A percentile compares a stretch with the other conserved stretches of the same genome.
phyloP scores from a whole-genome alignment of 192 early-diverging fungal species.

The Umbelopsis sp. region DNA sequence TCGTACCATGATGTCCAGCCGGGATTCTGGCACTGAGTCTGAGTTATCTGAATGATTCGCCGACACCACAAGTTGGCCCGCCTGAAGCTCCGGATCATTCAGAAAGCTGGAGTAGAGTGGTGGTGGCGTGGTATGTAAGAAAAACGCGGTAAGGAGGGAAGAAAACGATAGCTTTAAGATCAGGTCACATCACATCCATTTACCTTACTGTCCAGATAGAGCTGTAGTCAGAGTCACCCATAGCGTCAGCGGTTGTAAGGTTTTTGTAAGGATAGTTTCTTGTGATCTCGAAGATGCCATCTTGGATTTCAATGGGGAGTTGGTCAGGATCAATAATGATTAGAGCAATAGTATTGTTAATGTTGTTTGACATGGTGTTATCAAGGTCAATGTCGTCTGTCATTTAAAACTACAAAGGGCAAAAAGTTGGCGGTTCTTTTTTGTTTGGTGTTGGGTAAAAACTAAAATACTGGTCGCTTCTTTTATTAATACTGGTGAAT shows the following conservation, averaged over 20 bases:
- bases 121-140: too few species aligned
- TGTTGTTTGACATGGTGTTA: not conserved
- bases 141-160: not conserved
- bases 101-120: constrained; percentile 25
- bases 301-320: constrained; percentile 33
- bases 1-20: constrained; percentile 46
- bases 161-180: not conserved
- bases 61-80: constrained; percentile 24
- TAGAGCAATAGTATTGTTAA: not conserved
- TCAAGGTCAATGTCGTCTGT: constrained; percentile 3
- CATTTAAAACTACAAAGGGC: not conserved
- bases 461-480: not conserved
- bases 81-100: constrained; percentile 29
- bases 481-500: constrained; percentile 14
- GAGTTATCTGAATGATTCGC: constrained; percentile 21
- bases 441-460: not conserved
- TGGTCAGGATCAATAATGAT: constrained; percentile 24
- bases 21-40: not conserved
- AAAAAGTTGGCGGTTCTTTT: not conserved
- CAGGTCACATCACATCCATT: too few species aligned
- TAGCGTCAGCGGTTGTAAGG: constrained; percentile 20
- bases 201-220: constrained; percentile 30
- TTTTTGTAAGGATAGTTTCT: constrained; percentile 30
- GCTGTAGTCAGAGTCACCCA: constrained; percentile 19
- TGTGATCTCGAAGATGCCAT: constrained; percentile 31